Evolutionary conservation across 2,329 filamentous ascomycete genomes (phyloP), one percentile per base, ranked within the genome.

Genomic region (Fusarium lateritium): DNA sequence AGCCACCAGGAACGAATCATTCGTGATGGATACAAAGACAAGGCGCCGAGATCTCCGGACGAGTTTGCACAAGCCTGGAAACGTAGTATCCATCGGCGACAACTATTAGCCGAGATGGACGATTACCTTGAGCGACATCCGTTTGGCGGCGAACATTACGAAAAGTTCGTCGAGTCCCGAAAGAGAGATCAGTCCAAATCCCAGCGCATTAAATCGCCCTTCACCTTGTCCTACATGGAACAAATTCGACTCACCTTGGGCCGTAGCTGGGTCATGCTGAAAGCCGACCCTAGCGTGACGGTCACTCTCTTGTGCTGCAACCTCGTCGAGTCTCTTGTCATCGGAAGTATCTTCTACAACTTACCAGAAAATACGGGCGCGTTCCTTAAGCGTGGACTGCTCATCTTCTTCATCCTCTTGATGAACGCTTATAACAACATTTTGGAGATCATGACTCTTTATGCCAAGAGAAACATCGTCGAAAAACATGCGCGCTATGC

Each of bases 51-150:
- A 45, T 80, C 78, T 1, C 71, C 79, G 1, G 78, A 80, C 6
- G 79, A 81, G 21, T 81, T 81, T 28, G 78, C 76, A 1, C 68
- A 75, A 26, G 71, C 68, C 11, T 81, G 79, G 80, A 76, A 75
- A 39, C 43, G 50, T 5, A 79, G 77, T 31, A 7, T 47, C 0
- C 43, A 70, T 5, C 69, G 76, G 7, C 72, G 65, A 6, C 60
- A 61, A 7, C 69, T 81, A 5, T 66, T 75, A 19, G 70, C 60
- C 1, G 77, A 79, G 3, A 75, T 76, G 38, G 74, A 79, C 2
- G 65, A 76, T 5, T 80, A 79, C n/a, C 24, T 71, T 11, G 43
- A 64, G 3, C 56, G 53, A 24, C 64, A 76, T 45, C 73, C 73
- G 1, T 75, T 76, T 17, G 72, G 65, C n/a, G 75, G 75, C 10